Evolutionary conservation across 768 basidiomycete genomes (phyloP).

Genomic region (Termitomyces sp.): DNA sequence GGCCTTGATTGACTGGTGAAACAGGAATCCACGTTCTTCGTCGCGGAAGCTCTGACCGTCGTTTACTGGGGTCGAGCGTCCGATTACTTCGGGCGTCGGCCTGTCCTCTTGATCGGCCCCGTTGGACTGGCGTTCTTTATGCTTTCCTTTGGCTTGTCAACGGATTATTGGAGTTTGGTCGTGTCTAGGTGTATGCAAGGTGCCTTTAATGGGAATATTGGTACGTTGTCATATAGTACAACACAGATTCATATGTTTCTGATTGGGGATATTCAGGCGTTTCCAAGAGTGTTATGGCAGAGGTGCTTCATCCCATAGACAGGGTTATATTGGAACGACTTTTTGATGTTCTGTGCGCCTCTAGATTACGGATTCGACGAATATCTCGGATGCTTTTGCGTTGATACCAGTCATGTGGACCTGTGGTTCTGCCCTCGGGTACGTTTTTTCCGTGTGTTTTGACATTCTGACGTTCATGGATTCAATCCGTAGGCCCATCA

Average conservation of each 20-base stretch:
- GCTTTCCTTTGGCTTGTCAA: conserved; percentile 31
- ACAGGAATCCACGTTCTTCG: conserved; percentile 33
- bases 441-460: not conserved
- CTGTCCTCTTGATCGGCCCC: conserved; percentile 28
- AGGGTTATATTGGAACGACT: not conserved
- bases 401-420: conserved; percentile 26
- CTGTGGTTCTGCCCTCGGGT: conserved; percentile 23
- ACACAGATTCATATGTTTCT: not conserved
- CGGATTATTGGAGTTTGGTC: conserved; percentile 14
- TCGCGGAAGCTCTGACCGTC: conserved; percentile 27
- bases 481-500: not conserved
- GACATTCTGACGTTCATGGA: not conserved
- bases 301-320: conserved; percentile 3
- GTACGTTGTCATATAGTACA: conserved; percentile 9
- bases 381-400: conserved; percentile 24
- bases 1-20: not conserved
- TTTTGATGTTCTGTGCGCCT: not conserved
- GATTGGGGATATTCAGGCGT: conserved; percentile 6
- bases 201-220: conserved; percentile 38
- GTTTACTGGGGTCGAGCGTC: conserved; percentile 31
- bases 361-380: conserved; percentile 24
- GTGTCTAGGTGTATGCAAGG: conserved; percentile 17
- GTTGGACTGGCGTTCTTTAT: conserved; percentile 27
- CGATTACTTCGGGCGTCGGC: conserved; percentile 29
- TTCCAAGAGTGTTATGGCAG: conserved; percentile 18